phyloP scores from a whole-genome alignment of 768 basidiomycete genomes.

The Auricularia sp. region DNA sequence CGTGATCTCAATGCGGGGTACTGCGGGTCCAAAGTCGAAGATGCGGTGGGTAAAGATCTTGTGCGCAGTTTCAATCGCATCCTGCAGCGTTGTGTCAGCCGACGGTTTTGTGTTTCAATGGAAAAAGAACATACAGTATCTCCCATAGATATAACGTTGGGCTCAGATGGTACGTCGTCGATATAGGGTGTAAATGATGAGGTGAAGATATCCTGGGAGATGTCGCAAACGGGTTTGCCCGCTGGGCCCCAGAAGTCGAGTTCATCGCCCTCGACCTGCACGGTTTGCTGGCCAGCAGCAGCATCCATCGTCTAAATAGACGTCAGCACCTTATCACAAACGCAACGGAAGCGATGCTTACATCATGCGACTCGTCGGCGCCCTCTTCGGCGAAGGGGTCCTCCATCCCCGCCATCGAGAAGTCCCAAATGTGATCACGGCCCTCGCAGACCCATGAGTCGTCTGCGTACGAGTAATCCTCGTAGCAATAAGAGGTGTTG shows the following conservation, averaged over 20 bases:
- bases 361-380: too few relatives aligned
- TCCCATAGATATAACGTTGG: neutral
- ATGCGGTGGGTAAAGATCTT: neutral
- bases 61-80: neutral
- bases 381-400: too few relatives aligned
- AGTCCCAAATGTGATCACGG: too few relatives aligned
- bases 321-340: too few relatives aligned
- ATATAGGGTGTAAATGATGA: neutral
- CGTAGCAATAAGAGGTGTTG: too few relatives aligned
- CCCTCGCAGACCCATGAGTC: too few relatives aligned
- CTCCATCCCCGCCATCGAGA: too few relatives aligned
- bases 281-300: too few relatives aligned
- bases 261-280: too few relatives aligned
- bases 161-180: neutral
- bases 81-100: neutral
- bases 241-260: neutral
- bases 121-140: neutral
- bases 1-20: neutral
- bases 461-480: too few relatives aligned
- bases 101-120: neutral
- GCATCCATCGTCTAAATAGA: too few relatives aligned
- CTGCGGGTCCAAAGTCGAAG: neutral
- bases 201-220: neutral
- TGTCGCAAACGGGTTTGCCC: neutral
- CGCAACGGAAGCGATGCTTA: too few relatives aligned